Conservation (phyloP, 2,329 filamentous ascomycete species). For the Hymenoscyphus fructigenus region DNA sequence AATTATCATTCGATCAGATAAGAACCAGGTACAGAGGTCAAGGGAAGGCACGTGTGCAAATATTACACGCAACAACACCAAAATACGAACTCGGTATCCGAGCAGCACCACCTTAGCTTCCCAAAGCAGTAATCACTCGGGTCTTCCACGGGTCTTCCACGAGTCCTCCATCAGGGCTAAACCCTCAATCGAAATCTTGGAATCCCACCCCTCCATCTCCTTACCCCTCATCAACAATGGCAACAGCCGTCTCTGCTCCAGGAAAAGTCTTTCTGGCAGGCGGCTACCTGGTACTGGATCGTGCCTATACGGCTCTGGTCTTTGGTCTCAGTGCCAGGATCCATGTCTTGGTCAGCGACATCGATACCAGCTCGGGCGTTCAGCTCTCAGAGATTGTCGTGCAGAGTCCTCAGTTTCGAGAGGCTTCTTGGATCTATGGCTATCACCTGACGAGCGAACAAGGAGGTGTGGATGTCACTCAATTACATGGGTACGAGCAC, state of each 20-base stretch:
- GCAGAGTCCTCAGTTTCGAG: conserved; percentile 84
- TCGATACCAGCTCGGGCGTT: conserved; percentile 61
- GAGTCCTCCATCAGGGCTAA: background rate
- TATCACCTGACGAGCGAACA: conserved; percentile 68
- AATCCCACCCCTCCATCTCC: background rate
- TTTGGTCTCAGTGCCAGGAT: conserved; percentile 68
- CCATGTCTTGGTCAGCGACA: conserved; percentile 59
- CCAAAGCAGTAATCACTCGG: conserved; percentile 1
- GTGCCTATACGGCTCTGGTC: conserved; percentile 75
- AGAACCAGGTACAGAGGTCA: conserved; percentile 3
- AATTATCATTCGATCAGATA: conserved; percentile 1
- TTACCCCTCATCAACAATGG: conserved; percentile 12
- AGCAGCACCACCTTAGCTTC: background rate
- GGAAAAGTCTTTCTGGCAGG: conserved; percentile 95
- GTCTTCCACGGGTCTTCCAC: too few species aligned
- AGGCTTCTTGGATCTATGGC: conserved; percentile 85
- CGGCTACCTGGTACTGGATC: conserved; percentile 92
- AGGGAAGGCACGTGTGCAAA: background rate
- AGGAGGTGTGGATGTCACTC: conserved; percentile 79
- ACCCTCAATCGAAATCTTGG: background rate
- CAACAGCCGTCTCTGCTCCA: conserved; percentile 71
- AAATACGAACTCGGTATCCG: background rate
- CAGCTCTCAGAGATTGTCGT: conserved; percentile 75
- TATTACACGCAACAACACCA: background rate
- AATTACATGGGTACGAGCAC: conserved; percentile 68